Evolutionary conservation across 306 rosid genomes (phyloP).

Genomic region (Sindora glabra): DNA sequence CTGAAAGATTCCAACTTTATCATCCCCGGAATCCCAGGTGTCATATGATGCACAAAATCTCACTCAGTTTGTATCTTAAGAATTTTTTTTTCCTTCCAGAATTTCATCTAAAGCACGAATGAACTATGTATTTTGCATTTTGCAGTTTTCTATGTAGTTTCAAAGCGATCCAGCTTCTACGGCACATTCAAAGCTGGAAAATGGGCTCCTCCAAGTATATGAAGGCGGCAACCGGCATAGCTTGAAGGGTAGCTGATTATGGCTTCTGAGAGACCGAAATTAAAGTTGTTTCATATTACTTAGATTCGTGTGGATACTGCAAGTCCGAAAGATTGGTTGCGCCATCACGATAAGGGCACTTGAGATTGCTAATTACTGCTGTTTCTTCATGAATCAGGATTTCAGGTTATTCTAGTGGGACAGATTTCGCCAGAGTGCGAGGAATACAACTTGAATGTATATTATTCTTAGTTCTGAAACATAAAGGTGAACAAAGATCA

Average conservation of each 20-base stretch:
- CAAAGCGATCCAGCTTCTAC: constrained; percentile 67
- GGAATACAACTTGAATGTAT: constrained; percentile 2
- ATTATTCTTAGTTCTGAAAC: neutral
- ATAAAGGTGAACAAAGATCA: too few species aligned
- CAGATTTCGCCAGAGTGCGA: neutral
- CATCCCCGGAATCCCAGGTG: constrained; percentile 86
- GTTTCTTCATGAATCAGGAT: constrained; percentile 9
- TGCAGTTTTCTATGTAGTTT: constrained; percentile 86
- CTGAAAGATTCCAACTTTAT: constrained; percentile 49
- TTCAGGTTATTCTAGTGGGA: neutral
- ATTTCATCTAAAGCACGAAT: constrained; percentile 19
- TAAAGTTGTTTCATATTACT: too few species aligned
- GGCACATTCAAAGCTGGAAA: constrained; percentile 72
- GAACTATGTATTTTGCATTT: neutral
- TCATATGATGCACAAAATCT: neutral
- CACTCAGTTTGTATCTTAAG: neutral
- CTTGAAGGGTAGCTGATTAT: too few species aligned
- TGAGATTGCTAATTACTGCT: neutral
- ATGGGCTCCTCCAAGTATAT: constrained; percentile 61
- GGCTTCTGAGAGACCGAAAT: too few species aligned
- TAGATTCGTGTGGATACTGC: neutral
- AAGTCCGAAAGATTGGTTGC: constrained; percentile 8
- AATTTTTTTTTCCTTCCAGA: neutral
- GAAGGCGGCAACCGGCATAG: constrained; percentile 10
- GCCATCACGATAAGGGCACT: neutral